A percentile compares a stretch with the other conserved stretches of the same genome.
phyloP scores from a whole-genome alignment of 768 basidiomycete genomes.

The Phylloporus sp. region DNA sequence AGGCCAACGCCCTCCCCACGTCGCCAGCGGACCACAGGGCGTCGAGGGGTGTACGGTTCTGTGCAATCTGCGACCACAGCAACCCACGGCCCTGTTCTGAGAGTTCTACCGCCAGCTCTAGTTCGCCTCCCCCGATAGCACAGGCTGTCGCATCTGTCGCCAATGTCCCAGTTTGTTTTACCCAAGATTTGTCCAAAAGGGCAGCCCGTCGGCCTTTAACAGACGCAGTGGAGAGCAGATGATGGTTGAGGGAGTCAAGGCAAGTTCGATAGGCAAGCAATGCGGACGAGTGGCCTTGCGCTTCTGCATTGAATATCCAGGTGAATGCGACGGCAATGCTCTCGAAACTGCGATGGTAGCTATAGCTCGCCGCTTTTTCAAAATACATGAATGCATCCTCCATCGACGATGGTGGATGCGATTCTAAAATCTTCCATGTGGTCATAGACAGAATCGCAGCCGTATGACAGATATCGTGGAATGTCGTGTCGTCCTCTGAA shows the following conservation, averaged over 20 bases:
- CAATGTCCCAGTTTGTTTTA: conserved; percentile 3
- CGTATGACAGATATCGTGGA: neutral
- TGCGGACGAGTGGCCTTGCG: conserved; percentile 12
- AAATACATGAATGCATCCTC: conserved; percentile 13
- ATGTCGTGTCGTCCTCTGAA: conserved; percentile 2
- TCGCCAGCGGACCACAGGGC: conserved; percentile 14
- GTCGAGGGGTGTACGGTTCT: conserved; percentile 26
- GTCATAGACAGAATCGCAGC: neutral
- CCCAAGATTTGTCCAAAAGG: conserved; percentile 6
- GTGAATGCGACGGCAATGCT: conserved; percentile 10
- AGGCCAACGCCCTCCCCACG: conserved; percentile 18
- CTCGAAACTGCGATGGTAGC: neutral
- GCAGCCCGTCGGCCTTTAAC: conserved; percentile 13
- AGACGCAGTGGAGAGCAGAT: conserved; percentile 17
- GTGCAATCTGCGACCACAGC: conserved; percentile 29
- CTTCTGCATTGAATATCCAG: conserved; percentile 14
- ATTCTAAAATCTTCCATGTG: neutral
- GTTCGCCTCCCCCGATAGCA: conserved; percentile 19
- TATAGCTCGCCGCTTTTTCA: conserved; percentile 11
- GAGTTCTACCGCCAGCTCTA: conserved; percentile 31
- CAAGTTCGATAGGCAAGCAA: conserved; percentile 21
- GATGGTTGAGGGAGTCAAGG: conserved; percentile 15
- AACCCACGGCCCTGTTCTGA: conserved; percentile 32
- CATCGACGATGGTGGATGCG: neutral
- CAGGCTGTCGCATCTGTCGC: conserved; percentile 25